Percentiles rank a stretch among this genome's conserved stretches.
phyloP scores from a whole-genome alignment of 1,284 basidiomycete species.

The Golubevia pallescens region DNA sequence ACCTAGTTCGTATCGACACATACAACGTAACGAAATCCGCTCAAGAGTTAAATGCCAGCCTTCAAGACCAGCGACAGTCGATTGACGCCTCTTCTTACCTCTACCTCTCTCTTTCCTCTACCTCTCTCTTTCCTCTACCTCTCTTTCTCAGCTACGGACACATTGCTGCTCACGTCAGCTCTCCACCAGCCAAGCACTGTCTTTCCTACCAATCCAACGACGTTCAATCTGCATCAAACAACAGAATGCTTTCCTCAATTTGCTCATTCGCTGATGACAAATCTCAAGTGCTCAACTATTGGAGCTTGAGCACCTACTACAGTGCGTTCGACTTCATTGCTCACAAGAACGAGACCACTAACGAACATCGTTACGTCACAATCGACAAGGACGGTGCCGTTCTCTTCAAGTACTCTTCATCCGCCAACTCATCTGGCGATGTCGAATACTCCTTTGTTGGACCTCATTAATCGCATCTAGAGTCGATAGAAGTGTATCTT shows the following conservation, averaged over 20 bases:
- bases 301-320: background rate
- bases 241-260: background rate
- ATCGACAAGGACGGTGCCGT: background rate
- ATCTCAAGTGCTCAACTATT: background rate
- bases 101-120: too few species aligned
- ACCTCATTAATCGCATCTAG: background rate
- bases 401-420: background rate
- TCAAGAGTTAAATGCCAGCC: too few species aligned
- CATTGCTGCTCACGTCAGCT: background rate
- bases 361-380: background rate
- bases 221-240: too few species aligned
- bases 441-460: background rate
- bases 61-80: too few species aligned
- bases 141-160: background rate
- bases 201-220: too few species aligned
- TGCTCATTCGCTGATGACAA: background rate
- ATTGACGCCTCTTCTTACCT: too few species aligned
- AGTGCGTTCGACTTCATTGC: background rate
- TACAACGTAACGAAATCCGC: too few species aligned
- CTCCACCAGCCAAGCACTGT: background rate
- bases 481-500: too few species aligned
- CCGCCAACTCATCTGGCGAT: background rate
- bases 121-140: background rate
- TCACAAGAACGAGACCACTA: background rate
- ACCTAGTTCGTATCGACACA: background rate